These are phyloP conservation scores for Lipomyces lipofer DNA, from an alignment of 805 yeast genomes.

Conservation along the genomic window DNA sequence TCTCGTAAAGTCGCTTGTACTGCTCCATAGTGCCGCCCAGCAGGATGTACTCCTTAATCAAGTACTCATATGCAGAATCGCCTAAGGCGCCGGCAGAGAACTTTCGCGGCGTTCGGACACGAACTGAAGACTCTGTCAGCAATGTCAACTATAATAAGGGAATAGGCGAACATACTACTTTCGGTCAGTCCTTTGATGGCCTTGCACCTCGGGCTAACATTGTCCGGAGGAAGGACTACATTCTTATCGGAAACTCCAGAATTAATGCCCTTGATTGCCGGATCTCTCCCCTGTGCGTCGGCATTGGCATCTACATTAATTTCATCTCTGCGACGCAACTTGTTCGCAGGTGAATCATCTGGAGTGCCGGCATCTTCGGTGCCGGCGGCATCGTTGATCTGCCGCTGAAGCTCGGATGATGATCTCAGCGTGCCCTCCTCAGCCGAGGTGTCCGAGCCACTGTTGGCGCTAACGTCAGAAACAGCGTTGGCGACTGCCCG, in stretches of 20 bases:
- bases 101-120: background rate
- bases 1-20: conserved; percentile 41
- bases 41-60: conserved; percentile 51
- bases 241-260: no score
- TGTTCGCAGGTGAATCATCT: background rate
- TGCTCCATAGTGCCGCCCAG: conserved; percentile 42
- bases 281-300: conserved; percentile 2
- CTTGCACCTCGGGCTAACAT: conserved; percentile 12
- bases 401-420: conserved; percentile 7
- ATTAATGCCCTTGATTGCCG: no score
- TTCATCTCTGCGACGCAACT: no score
- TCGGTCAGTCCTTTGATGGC: conserved; percentile 14
- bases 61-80: conserved; percentile 52
- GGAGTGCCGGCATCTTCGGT: conserved; percentile 1
- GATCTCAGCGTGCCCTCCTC: background rate
- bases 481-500: background rate
- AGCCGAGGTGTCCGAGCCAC: background rate
- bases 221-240: background rate
- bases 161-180: conserved; percentile 1
- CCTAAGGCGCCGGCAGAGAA: conserved; percentile 45
- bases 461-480: no score
- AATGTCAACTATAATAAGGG: background rate
- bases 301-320: background rate
- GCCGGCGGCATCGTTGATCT: conserved; percentile 6
- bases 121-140: background rate